These are phyloP conservation scores for Nicotiana knightiana DNA, from an alignment of 257 asterid species.

Conservation along the genomic window DNA sequence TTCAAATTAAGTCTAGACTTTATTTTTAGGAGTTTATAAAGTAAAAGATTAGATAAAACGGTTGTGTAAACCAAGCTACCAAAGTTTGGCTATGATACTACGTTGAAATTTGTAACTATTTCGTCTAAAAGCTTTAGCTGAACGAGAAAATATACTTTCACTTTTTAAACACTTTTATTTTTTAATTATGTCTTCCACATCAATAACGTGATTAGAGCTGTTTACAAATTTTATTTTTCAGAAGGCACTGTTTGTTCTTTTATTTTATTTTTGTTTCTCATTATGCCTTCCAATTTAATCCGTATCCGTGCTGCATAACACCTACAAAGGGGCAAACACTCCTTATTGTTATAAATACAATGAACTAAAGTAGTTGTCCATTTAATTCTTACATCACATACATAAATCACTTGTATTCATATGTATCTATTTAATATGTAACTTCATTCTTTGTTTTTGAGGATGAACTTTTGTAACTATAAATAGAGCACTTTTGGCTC, in stretches of 20 bases:
- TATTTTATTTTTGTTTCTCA: no score
- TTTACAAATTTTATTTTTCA: neutral
- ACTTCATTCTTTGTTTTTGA: no score
- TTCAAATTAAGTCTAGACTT: neutral
- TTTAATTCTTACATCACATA: no score
- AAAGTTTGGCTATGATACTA: neutral
- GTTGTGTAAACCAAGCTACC: neutral
- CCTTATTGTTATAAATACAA: no score
- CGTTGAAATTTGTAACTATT: neutral
- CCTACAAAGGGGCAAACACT: no score
- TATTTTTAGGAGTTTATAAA: neutral
- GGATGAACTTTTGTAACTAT: no score
- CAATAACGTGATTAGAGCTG: neutral
- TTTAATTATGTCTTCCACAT: neutral
- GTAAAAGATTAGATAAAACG: neutral
- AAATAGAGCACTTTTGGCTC: no score
- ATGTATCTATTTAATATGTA: no score
- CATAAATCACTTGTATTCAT: no score
- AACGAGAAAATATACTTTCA: neutral
- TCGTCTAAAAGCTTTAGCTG: neutral
- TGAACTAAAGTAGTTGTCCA: no score
- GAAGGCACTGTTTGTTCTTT: neutral
- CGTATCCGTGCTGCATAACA: no score
- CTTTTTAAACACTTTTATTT: neutral
- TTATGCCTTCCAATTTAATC: no score